These are phyloP conservation scores for Scheffersomyces amazonensis DNA, from an alignment of 805 yeast genomes.

Conservation along the genomic window DNA sequence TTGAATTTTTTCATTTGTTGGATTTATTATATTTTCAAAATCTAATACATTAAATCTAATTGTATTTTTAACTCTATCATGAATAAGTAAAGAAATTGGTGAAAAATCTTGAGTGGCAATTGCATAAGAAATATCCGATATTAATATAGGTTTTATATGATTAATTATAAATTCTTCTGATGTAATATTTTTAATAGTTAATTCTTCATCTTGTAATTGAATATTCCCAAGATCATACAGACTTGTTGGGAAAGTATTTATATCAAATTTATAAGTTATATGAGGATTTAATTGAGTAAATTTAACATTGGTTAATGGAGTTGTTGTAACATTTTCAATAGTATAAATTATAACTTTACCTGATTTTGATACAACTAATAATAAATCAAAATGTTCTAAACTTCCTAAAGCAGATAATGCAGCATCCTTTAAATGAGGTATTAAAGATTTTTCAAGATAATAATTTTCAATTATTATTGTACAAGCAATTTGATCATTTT, in stretches of 20 bases:
- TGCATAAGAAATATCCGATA: constrained; percentile 10
- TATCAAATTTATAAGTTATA: constrained; percentile 7
- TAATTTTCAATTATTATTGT: constrained; percentile 36
- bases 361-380: constrained; percentile 37
- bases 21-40: constrained; percentile 6
- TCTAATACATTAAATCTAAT: constrained; percentile 22
- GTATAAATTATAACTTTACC: constrained; percentile 45
- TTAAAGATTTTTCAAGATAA: constrained; percentile 23
- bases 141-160: constrained; percentile 14
- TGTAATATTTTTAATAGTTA: constrained; percentile 6
- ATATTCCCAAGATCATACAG: not conserved
- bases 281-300: constrained; percentile 31
- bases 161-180: constrained; percentile 10
- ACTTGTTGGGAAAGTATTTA: constrained; percentile 11
- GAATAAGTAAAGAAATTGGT: constrained; percentile 23
- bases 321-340: constrained; percentile 47
- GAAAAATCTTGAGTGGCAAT: constrained; percentile 3
- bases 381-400: constrained; percentile 20
- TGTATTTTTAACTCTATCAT: constrained; percentile 36
- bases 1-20: constrained; percentile 1
- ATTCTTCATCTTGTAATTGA: not conserved
- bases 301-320: constrained; percentile 54
- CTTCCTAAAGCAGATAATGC: constrained; percentile 4
- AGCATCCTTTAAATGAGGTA: constrained; percentile 2
- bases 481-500: constrained; percentile 10